A percentile compares a stretch with the other conserved stretches of the same genome.
Evolutionary conservation across 225 moss, liverwort and hornwort species (phyloP).

Genomic region (Sphagnum tenellum): DNA sequence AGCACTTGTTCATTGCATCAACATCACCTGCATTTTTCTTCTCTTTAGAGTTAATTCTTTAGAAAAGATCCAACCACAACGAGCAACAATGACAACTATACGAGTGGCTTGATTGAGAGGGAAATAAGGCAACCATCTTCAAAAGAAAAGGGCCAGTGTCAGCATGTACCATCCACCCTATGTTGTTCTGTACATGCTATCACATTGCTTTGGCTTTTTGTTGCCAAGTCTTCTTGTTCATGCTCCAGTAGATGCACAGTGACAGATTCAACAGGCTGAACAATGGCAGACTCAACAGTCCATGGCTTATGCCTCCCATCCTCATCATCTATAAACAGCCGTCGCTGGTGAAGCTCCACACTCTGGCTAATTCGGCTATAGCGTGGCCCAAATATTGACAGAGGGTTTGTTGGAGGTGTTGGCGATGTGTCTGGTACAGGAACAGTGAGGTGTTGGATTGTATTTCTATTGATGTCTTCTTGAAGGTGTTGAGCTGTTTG

Average conservation of each 20-base stretch:
- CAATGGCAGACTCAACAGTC: conserved; percentile 25
- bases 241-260: too few relatives aligned
- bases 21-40: conserved; percentile 36
- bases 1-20: conserved; percentile 33
- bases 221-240: too few relatives aligned
- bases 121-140: too few relatives aligned
- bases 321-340: conserved; percentile 20
- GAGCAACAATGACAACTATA: too few relatives aligned
- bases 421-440: conserved; percentile 23
- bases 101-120: too few relatives aligned
- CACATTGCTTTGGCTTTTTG: too few relatives aligned
- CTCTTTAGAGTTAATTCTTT: too few relatives aligned
- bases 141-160: too few relatives aligned
- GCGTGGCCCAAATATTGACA: conserved; percentile 20
- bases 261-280: conserved; percentile 5
- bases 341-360: conserved; percentile 26
- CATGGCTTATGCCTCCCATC: conserved; percentile 15
- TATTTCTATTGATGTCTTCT: neutral
- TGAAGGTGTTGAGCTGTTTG: conserved; percentile 12
- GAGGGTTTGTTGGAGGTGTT: conserved; percentile 46
- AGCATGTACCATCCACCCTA: too few relatives aligned
- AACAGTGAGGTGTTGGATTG: neutral
- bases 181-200: too few relatives aligned
- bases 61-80: too few relatives aligned
- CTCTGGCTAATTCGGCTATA: conserved; percentile 24